Percentiles rank a stretch among this genome's conserved stretches.
Evolutionary conservation across 257 asterid genomes (phyloP).

Genomic region (Prunella vulgaris): DNA sequence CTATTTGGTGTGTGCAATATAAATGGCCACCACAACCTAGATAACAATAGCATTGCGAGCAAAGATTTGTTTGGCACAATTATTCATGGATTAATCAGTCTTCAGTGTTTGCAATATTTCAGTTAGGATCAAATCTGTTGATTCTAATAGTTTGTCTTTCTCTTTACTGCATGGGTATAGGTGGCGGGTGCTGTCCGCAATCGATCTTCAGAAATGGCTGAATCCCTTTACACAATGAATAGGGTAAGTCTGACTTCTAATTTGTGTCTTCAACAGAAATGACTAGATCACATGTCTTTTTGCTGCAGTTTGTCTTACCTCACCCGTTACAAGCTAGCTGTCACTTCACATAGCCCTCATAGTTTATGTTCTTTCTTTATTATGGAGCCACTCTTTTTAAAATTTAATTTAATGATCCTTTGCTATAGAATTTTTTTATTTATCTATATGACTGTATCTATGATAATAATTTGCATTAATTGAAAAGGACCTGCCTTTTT

Average conservation of each 20-base stretch:
- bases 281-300: not conserved
- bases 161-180: slow-evolving; percentile 35
- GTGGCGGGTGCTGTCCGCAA: slow-evolving; percentile 61
- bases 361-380: not conserved
- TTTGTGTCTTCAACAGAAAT: slow-evolving; percentile 1
- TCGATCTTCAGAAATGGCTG: slow-evolving; percentile 80
- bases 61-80: slow-evolving; percentile 14
- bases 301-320: slow-evolving; percentile 9
- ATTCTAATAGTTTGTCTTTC: slow-evolving; percentile 20
- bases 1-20: not conserved
- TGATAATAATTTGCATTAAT: slow-evolving; percentile 8
- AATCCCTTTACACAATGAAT: slow-evolving; percentile 68
- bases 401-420: too few species aligned
- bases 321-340: slow-evolving; percentile 16
- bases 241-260: slow-evolving; percentile 32
- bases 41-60: not conserved
- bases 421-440: not conserved
- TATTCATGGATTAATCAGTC: slow-evolving; percentile 1
- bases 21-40: slow-evolving; percentile 5
- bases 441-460: too few species aligned
- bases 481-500: slow-evolving; percentile 14
- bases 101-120: not conserved
- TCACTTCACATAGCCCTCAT: not conserved
- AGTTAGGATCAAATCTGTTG: slow-evolving; percentile 5
- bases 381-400: not conserved